Conservation (phyloP, 768 basidiomycete species). For the Hebeloma cylindrosporum region DNA sequence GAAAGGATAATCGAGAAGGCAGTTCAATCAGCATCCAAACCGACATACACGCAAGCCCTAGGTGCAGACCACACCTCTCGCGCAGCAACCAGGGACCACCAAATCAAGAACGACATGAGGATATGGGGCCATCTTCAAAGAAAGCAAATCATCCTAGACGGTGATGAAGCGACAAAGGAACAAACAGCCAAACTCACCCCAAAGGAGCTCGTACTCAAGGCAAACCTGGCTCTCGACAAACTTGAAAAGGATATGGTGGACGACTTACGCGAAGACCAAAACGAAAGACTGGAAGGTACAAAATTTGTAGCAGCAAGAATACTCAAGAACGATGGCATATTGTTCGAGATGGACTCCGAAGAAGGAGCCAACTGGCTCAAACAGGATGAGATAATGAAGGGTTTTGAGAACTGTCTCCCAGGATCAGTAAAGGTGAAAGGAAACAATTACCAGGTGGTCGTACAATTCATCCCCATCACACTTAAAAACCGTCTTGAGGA, state of each 20-base stretch:
- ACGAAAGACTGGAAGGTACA: neutral
- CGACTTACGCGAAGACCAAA: neutral
- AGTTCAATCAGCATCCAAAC: neutral
- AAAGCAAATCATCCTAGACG: slow-evolving; percentile 9
- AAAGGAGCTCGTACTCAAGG: neutral
- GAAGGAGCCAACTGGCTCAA: neutral
- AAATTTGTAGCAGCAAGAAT: neutral
- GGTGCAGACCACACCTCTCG: no score
- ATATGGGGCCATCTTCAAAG: no score
- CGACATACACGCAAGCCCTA: no score
- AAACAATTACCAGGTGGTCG: neutral
- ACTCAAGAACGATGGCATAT: slow-evolving; percentile 6
- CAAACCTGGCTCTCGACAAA: slow-evolving; percentile 3
- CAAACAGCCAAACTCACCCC: neutral
- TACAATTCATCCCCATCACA: slow-evolving; percentile 7
- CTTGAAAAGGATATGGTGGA: neutral
- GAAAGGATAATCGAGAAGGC: neutral
- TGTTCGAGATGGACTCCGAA: slow-evolving; percentile 1
- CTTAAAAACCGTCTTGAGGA: slow-evolving; percentile 2
- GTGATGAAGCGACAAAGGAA: neutral
- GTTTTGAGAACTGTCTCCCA: neutral
- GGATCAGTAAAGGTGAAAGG: slow-evolving; percentile 1
- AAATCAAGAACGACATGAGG: neutral
- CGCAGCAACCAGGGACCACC: no score
- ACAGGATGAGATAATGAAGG: neutral